A percentile compares a stretch with the other conserved stretches of the same genome.
Conservation (phyloP, 176 grass and related monocot genomes). For the Musa beccarii region DNA sequence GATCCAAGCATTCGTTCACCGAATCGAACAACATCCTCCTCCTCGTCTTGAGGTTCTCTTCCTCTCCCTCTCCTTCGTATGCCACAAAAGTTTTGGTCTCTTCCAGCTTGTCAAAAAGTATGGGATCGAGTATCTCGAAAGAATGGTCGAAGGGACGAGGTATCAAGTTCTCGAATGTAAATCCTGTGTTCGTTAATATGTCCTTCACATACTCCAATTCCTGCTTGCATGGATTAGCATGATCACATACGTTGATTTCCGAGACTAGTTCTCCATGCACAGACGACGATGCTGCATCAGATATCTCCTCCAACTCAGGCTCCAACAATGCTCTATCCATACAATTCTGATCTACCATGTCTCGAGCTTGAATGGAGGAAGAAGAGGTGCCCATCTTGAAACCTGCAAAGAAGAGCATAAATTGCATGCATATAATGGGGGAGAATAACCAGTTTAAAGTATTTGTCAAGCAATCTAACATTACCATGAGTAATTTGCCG, state of each 20-base stretch:
- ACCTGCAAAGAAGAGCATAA: slow-evolving; percentile 37
- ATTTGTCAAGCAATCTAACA: neutral
- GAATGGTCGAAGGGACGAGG: slow-evolving; percentile 27
- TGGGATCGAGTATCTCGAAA: slow-evolving; percentile 32
- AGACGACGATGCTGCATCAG: slow-evolving; percentile 41
- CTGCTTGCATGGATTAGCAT: slow-evolving; percentile 30
- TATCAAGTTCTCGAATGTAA: slow-evolving; percentile 16
- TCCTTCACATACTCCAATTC: slow-evolving; percentile 65
- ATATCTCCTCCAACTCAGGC: slow-evolving; percentile 42
- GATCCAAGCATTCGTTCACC: slow-evolving; percentile 47
- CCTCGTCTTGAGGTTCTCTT: slow-evolving; percentile 34
- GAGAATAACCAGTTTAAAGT: neutral
- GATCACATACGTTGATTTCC: slow-evolving; percentile 40
- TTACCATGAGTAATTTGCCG: neutral
- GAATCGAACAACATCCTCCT: slow-evolving; percentile 64
- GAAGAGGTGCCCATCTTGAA: slow-evolving; percentile 14
- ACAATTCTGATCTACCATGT: slow-evolving; percentile 30
- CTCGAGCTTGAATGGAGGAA: slow-evolving; percentile 29
- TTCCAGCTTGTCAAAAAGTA: slow-evolving; percentile 46
- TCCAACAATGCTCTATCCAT: slow-evolving; percentile 38
- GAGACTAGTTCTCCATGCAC: slow-evolving; percentile 33
- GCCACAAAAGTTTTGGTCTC: slow-evolving; percentile 17
- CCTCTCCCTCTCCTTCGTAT: slow-evolving; percentile 34
- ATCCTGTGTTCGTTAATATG: slow-evolving; percentile 34
- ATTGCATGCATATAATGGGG: neutral